Evolutionary conservation across 495 filamentous ascomycete species (phyloP).

Genomic region (Penicillium ochrochloron): DNA sequence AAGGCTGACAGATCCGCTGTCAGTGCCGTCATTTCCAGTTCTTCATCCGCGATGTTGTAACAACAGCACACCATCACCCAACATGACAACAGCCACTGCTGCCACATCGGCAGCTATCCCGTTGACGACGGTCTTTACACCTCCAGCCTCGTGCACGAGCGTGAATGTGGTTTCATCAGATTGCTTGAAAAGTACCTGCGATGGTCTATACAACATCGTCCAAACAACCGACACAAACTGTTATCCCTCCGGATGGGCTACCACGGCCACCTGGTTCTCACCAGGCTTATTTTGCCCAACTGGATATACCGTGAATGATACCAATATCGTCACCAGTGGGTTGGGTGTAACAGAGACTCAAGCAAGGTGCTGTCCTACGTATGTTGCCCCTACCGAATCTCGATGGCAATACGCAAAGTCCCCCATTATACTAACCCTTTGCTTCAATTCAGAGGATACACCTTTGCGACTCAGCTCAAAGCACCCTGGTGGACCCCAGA

Average conservation of each 20-base stretch:
- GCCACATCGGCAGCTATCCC: background rate
- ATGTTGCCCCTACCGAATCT: background rate
- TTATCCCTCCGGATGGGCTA: slow-evolving; percentile 6
- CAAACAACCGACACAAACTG: slow-evolving; percentile 2
- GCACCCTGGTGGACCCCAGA: background rate
- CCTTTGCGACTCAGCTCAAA: background rate
- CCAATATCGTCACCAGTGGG: background rate
- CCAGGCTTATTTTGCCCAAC: slow-evolving; percentile 4
- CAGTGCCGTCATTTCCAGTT: background rate
- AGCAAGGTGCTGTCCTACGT: slow-evolving; percentile 8
- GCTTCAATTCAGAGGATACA: background rate
- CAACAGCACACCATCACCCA: background rate
- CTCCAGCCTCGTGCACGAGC: slow-evolving; percentile 1
- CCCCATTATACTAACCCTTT: background rate
- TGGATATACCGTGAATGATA: background rate
- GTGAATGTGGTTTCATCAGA: slow-evolving; percentile 5
- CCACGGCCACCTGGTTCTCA: slow-evolving; percentile 1
- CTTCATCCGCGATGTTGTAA: background rate
- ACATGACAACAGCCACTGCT: background rate
- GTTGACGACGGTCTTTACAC: slow-evolving; percentile 4
- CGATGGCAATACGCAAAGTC: too few relatives aligned
- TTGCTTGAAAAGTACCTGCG: background rate
- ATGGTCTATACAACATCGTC: slow-evolving; percentile 5
- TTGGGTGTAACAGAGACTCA: slow-evolving; percentile 4
- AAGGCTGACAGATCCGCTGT: background rate